Evolutionary conservation across 2,329 filamentous ascomycete genomes (phyloP), one percentile per base, ranked within the genome.

Genomic region (Massarina eburnea): DNA sequence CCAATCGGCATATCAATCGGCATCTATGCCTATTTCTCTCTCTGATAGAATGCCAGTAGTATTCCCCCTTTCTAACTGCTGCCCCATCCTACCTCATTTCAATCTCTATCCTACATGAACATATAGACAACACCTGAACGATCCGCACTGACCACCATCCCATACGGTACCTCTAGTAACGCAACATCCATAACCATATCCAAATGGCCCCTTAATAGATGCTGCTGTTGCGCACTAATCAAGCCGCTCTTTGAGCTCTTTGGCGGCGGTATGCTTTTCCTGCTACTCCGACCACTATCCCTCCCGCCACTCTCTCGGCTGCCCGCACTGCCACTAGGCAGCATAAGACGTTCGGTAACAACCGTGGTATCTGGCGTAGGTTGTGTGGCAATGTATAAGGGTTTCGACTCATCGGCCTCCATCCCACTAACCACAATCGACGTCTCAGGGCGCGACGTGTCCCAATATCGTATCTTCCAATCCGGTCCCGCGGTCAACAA

Each of bases 401-500:
- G 87, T 63, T 83, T 85, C 26, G 81, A 75, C 47, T 91, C 85
- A 26, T 90, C 86, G 2, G 76, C 71, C 46, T 83, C 81, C 9
- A 91, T 76, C 0, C 92, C 92, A 64, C 88, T 95, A 53, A 95
- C 85, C 12, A 96, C 80, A 45, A 80, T 78, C 32, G 89, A 96
- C 48, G 84, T 81, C 62, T 96, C 90, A 8, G 89, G 79, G 8
- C 85, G 84, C 8, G 83, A 78, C 12, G 94, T 78, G 64, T 99
- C 92, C 94, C 94, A 99, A 72, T 95, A 97, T 8, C 94, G 84
- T 15, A 99, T 81, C 70, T 89, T 94, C 72, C 88, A 89, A 70
- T 97, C 94, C 9, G 88, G 88, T 0, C 92, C 92, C 15, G 86
- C 91, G 0, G 90, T 94, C 29, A 99, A 75, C 37, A 96, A 81